Base-by-base conservation (phyloP, 169 alveolate species). In the Blepharisma undulans region DNA sequence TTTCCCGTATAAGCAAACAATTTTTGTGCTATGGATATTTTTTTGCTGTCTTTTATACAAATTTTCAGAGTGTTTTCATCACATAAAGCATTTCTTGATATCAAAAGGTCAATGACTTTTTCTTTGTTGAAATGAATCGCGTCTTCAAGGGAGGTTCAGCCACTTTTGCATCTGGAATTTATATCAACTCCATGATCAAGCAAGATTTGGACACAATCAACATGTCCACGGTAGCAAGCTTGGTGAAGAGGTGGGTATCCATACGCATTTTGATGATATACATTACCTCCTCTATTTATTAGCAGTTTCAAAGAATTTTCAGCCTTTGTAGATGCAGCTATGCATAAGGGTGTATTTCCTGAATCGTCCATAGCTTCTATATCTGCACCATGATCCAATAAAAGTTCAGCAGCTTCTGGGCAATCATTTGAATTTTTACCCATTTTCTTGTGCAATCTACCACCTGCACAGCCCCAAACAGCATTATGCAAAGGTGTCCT, bases 401-500 rank as follows among this genome's bases (percentile, higher is more conserved):
- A 76, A 66, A 96, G 78, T 79, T 93, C 89, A 33, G 94, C 94
- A 74, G 95, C 90, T 81, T 93, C 96, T 19, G 97, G 96, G 29
- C 95, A 84, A 60, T 94, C 98, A 61, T 76, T 71, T 2, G 96
- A 90, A 27, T 91, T 61, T 22, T 93, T 60, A 18, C 92, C 94
- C 22, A 89, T 92, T 89, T 94, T 96, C 88, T 90, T 77, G 10
- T 96, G 96, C 74, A 88, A 82, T 76, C 98, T 84, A 0, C 98
- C 98, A 22, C 98, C 98, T 36, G 90, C 87, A 22, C 90, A 88
- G 22, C 98, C 98, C 96, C 97, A 93, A 5, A 85, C 95, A 19
- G 96, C 96, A 90, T 93, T 93, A 90, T 96, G 98, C 12, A 96
- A 86, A 48, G 97, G 95, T 21, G 96, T 93, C 92, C 97, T 89